These are phyloP conservation scores for Phenoliferia sp. DNA, from an alignment of 1,284 basidiomycete species.

Conservation along the genomic window DNA sequence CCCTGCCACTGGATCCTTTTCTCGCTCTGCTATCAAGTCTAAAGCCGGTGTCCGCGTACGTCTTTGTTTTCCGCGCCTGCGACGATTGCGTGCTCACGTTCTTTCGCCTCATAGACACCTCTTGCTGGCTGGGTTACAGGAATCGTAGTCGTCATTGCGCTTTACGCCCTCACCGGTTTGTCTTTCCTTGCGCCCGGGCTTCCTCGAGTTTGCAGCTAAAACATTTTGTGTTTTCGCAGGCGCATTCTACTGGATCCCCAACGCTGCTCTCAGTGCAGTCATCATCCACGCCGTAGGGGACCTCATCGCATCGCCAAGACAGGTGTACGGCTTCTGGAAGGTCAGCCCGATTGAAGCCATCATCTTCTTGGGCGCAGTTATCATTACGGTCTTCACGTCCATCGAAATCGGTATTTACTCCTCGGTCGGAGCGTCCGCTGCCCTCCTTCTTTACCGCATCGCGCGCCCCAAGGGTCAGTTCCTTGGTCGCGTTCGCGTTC, in stretches of 20 bases:
- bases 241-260: constrained; percentile 55
- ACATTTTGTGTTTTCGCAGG: too few species aligned
- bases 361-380: constrained; percentile 85
- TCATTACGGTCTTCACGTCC: constrained; percentile 56
- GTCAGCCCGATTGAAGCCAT: constrained; percentile 88
- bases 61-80: too few species aligned
- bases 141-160: constrained; percentile 83
- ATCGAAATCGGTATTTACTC: constrained; percentile 88
- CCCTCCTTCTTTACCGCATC: constrained; percentile 77
- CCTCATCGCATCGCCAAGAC: constrained; percentile 78
- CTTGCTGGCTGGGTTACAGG: constrained; percentile 82
- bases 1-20: constrained; percentile 96
- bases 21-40: constrained; percentile 89
- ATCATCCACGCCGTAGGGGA: constrained; percentile 69
- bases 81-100: too few species aligned
- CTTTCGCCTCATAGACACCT: too few species aligned
- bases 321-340: constrained; percentile 88
- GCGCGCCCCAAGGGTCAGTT: constrained; percentile 86
- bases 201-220: too few species aligned
- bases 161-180: constrained; percentile 80
- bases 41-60: constrained; percentile 95
- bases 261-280: constrained; percentile 72
- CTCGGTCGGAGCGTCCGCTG: constrained; percentile 65
- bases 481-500: constrained; percentile 68
- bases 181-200: too few species aligned